Evolutionary conservation across 1,284 basidiomycete species (phyloP).

Genomic region (Schizopora paradoxa): DNA sequence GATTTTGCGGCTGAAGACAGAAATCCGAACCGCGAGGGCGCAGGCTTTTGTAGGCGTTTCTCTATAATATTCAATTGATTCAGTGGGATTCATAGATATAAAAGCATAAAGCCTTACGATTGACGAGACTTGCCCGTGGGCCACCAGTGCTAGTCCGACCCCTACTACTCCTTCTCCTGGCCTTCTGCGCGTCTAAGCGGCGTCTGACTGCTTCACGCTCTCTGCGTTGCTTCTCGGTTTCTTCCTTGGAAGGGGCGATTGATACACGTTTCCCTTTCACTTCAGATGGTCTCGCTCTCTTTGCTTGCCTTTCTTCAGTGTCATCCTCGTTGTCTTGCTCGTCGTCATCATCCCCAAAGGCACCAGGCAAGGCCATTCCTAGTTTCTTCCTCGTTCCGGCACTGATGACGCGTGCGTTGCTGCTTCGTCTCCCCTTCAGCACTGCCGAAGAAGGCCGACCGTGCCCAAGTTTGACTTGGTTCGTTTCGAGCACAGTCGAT

Average conservation of each 20-base stretch:
- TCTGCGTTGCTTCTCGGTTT: constrained; percentile 30
- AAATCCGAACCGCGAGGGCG: constrained; percentile 46
- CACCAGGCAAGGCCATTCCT: constrained; percentile 41
- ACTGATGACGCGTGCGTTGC: constrained; percentile 44
- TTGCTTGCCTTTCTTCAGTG: constrained; percentile 26
- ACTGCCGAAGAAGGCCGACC: constrained; percentile 30
- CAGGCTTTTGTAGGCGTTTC: constrained; percentile 37
- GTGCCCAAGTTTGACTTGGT: constrained; percentile 20
- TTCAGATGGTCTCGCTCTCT: constrained; percentile 26
- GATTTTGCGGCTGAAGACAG: constrained; percentile 48
- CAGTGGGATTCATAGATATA: constrained; percentile 13
- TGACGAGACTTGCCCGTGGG: constrained; percentile 22
- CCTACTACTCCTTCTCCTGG: constrained; percentile 60
- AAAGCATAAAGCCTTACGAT: constrained; percentile 30
- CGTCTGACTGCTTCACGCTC: constrained; percentile 56
- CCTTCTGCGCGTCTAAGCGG: constrained; percentile 57
- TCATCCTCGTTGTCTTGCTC: constrained; percentile 38
- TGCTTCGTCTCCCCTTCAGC: constrained; percentile 30
- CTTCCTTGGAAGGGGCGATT: constrained; percentile 23
- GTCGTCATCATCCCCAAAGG: constrained; percentile 47
- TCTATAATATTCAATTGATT: constrained; percentile 23
- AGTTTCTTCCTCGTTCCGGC: constrained; percentile 39
- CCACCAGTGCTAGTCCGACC: constrained; percentile 43
- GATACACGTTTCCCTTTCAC: constrained; percentile 29
- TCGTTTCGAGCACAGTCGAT: constrained; percentile 15